Percentiles rank a stretch among this genome's conserved stretches.
Evolutionary conservation across 2,329 filamentous ascomycete species (phyloP).

Genomic region (Aureobasidium sp.): DNA sequence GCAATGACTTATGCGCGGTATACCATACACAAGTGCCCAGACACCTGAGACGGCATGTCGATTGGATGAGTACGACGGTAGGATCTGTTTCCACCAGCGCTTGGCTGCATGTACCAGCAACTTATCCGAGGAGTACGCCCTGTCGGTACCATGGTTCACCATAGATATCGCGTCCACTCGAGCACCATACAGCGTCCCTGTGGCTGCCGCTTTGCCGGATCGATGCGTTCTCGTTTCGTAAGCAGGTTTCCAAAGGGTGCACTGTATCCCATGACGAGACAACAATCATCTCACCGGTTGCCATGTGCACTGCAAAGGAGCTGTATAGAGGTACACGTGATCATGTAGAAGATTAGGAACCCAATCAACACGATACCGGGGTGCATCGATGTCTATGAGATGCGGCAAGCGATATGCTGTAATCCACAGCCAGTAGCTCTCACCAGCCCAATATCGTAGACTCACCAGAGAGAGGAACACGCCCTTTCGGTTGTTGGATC

Average conservation of each 20-base stretch:
- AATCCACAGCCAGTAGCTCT: neutral
- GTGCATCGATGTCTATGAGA: neutral
- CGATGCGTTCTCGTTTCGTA: neutral
- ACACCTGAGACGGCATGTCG: neutral
- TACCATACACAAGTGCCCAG: no score
- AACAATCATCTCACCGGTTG: constrained; percentile 2
- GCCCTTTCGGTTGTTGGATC: neutral
- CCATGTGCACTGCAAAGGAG: neutral
- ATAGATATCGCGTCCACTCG: neutral
- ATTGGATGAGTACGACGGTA: neutral
- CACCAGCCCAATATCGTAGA: neutral
- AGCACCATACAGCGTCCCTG: neutral
- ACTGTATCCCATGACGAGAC: neutral
- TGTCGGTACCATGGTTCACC: neutral
- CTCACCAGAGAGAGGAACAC: neutral
- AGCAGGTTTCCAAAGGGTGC: neutral
- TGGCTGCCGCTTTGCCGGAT: neutral
- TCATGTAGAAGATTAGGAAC: neutral
- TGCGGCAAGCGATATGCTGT: constrained; percentile 4
- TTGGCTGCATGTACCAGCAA: neutral
- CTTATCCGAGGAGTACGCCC: neutral
- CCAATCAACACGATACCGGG: neutral
- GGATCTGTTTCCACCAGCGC: neutral
- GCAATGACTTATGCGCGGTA: no score
- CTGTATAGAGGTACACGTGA: constrained; percentile 1